These are phyloP conservation scores for Rhizomucor pusillus DNA, from an alignment of 371 early-diverging fungal genomes.

Conservation along the genomic window DNA sequence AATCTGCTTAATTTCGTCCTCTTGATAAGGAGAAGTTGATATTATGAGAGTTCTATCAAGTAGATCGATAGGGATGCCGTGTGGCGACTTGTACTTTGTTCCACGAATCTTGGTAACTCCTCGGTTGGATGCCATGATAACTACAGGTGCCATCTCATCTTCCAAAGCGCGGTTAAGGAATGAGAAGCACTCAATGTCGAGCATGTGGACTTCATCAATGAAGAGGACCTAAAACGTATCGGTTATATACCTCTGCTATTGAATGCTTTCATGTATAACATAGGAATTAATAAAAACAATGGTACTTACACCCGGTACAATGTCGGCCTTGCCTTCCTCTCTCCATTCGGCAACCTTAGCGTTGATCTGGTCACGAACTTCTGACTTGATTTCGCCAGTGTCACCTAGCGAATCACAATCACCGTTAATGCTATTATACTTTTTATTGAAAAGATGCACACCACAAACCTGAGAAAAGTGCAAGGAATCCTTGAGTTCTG, in stretches of 20 bases:
- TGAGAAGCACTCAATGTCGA: conserved; percentile 98
- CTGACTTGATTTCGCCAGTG: conserved; percentile 97
- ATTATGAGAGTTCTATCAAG: conserved; percentile 95
- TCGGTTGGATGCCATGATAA: conserved; percentile 98
- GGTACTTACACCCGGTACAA: conserved; percentile 91
- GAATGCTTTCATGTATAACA: no score
- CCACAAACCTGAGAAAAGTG: conserved; percentile 83
- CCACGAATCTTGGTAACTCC: conserved; percentile 95
- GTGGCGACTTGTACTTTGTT: conserved; percentile 89
- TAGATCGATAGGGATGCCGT: conserved; percentile 97
- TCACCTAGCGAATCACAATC: conserved; percentile 48
- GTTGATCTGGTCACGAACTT: conserved; percentile 98
- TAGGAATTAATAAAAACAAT: no score
- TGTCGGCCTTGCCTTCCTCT: conserved; percentile 98
- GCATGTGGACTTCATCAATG: conserved; percentile 99
- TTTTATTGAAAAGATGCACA: no score
- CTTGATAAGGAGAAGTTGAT: conserved; percentile 81
- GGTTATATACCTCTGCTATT: background rate
- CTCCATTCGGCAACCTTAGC: conserved; percentile 97
- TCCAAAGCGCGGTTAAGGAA: conserved; percentile 97
- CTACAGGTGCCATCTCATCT: conserved; percentile 93
- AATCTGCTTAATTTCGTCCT: conserved; percentile 89
- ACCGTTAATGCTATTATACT: background rate
- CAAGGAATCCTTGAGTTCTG: conserved; percentile 95
- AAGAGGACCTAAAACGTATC: conserved; percentile 72